phyloP scores from a whole-genome alignment of 164 flowering plant genomes.

The Vitis labrusca region DNA sequence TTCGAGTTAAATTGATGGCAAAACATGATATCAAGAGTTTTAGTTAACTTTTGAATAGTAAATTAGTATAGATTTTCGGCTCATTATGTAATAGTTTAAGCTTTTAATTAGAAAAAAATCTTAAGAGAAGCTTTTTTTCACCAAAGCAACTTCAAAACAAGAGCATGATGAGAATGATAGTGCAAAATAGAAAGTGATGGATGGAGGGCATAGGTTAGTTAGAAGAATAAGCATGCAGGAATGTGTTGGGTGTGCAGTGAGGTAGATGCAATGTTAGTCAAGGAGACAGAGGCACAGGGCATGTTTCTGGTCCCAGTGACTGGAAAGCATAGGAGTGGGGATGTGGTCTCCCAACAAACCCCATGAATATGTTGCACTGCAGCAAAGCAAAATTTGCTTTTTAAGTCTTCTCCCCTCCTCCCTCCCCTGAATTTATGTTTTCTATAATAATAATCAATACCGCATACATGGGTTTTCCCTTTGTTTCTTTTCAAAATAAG shows the following conservation, averaged over 20 bases:
- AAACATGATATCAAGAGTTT: too few relatives aligned
- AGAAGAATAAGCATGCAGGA: conserved; percentile 10
- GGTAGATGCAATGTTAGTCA: conserved; percentile 5
- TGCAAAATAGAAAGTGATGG: too few relatives aligned
- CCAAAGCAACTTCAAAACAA: too few relatives aligned
- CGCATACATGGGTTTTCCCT: neutral
- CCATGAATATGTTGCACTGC: conserved; percentile 28
- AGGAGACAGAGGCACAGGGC: conserved; percentile 27
- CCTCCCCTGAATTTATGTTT: conserved; percentile 1
- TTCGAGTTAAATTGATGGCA: too few relatives aligned
- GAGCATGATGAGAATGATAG: too few relatives aligned
- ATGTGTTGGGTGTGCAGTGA: neutral
- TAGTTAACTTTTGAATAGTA: too few relatives aligned
- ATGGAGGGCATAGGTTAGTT: neutral
- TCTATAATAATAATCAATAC: conserved; percentile 8
- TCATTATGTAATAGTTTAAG: too few relatives aligned
- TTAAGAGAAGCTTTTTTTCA: too few relatives aligned
- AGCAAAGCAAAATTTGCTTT: conserved; percentile 9
- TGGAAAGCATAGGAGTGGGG: conserved; percentile 15
- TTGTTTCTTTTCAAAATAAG: neutral
- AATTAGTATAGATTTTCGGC: too few relatives aligned
- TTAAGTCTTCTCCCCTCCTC: neutral
- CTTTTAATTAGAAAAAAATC: too few relatives aligned
- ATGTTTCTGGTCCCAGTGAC: conserved; percentile 37
- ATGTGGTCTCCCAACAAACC: conserved; percentile 8